A percentile compares a stretch with the other conserved stretches of the same genome.
Evolutionary conservation across 106 monocot species (phyloP).

Genomic region (Chionographis japonica): DNA sequence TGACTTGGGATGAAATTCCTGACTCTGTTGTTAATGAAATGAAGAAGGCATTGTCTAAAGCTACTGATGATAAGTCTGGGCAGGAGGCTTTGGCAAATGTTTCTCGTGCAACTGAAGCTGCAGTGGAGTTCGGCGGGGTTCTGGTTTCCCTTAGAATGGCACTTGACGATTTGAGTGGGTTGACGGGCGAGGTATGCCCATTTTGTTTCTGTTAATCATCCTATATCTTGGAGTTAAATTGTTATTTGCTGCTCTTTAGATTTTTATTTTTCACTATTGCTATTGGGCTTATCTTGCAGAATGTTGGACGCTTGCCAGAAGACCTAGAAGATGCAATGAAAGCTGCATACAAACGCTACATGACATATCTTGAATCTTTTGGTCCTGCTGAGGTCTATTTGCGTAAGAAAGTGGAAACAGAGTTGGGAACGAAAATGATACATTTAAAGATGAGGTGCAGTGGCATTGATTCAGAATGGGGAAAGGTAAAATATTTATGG

Average conservation of each 20-base stretch:
- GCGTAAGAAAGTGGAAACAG: conserved; percentile 86
- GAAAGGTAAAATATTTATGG: conserved; percentile 52
- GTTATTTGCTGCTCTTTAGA: neutral
- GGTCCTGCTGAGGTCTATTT: conserved; percentile 68
- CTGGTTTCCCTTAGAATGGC: conserved; percentile 89
- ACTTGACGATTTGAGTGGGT: conserved; percentile 82
- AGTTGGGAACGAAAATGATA: conserved; percentile 92
- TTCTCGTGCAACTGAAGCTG: conserved; percentile 79
- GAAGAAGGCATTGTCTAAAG: conserved; percentile 81
- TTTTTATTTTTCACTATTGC: neutral
- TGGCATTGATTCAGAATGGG: conserved; percentile 95
- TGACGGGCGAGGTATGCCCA: conserved; percentile 76
- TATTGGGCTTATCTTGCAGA: conserved; percentile 35
- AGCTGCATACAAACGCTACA: conserved; percentile 79
- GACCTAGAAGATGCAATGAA: conserved; percentile 66
- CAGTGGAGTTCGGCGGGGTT: conserved; percentile 69
- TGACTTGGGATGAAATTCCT: conserved; percentile 78
- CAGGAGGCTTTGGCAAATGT: conserved; percentile 66
- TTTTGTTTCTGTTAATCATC: neutral
- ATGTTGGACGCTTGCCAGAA: conserved; percentile 61
- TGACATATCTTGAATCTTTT: conserved; percentile 84
- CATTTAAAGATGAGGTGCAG: conserved; percentile 95
- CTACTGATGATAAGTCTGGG: conserved; percentile 61
- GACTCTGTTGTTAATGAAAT: conserved; percentile 43
- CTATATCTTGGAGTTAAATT: neutral